Percentiles rank a stretch among this genome's conserved stretches.
Evolutionary conservation across 345 rosid species (phyloP).

Genomic region (Barbarea vulgaris): DNA sequence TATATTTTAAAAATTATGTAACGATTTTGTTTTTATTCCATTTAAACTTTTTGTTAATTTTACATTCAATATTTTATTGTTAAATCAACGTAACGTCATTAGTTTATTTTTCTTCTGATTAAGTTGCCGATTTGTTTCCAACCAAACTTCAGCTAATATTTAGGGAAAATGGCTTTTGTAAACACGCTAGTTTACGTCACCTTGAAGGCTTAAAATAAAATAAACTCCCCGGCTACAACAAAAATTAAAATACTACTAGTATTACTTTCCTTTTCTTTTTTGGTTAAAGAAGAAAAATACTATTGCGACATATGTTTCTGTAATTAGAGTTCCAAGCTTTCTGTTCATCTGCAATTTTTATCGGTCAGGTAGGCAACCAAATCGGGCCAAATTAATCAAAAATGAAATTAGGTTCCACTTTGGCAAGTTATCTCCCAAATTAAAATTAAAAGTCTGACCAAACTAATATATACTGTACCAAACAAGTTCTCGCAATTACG

Average conservation of each 20-base stretch:
- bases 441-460: not conserved
- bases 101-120: not conserved
- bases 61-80: not conserved
- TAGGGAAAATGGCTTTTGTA: slow-evolving; percentile 11
- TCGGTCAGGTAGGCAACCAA: slow-evolving; percentile 30
- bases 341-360: slow-evolving; percentile 7
- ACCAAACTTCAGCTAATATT: slow-evolving; percentile 40
- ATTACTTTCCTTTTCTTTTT: too few relatives aligned
- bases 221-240: too few relatives aligned
- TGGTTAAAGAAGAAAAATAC: not conserved
- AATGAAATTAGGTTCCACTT: slow-evolving; percentile 1
- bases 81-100: not conserved
- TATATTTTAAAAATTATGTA: too few relatives aligned
- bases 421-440: slow-evolving; percentile 13
- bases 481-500: not conserved
- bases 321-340: not conserved
- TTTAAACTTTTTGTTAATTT: not conserved
- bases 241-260: too few relatives aligned
- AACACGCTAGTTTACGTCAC: slow-evolving; percentile 35
- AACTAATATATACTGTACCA: not conserved
- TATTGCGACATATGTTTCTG: slow-evolving; percentile 1
- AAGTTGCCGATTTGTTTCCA: slow-evolving; percentile 20
- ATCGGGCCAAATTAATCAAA: slow-evolving; percentile 11
- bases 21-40: not conserved
- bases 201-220: not conserved